Evolutionary conservation across 1,139 yeast genomes (phyloP).

Genomic region (Geotrichum siamense): DNA sequence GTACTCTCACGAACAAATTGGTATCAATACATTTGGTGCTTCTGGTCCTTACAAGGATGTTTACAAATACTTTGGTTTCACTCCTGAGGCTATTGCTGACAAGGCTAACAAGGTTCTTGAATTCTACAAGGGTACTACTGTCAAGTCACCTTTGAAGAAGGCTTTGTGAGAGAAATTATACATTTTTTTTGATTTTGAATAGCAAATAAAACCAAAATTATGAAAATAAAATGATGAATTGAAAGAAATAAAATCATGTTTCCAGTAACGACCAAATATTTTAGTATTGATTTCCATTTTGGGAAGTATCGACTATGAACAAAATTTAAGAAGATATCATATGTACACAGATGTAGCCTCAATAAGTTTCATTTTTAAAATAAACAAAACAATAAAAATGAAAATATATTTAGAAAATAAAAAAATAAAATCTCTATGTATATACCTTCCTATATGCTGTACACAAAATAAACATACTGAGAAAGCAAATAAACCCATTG

Average conservation of each 20-base stretch:
- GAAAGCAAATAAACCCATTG: no score
- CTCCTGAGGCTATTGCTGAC: conserved; percentile 85
- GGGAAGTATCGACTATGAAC: no score
- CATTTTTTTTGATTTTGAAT: no score
- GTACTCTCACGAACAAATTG: conserved; percentile 95
- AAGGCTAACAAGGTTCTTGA: conserved; percentile 76
- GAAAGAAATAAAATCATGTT: no score
- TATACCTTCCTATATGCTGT: no score
- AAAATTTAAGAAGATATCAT: no score
- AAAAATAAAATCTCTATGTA: no score
- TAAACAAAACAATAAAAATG: background rate
- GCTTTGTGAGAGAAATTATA: conserved; percentile 50
- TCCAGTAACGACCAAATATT: background rate
- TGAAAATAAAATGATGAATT: background rate
- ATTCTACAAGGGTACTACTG: conserved; percentile 71
- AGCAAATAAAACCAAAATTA: background rate
- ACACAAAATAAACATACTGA: no score
- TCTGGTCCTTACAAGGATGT: conserved; percentile 86
- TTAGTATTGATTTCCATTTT: background rate
- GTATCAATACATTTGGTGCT: conserved; percentile 94
- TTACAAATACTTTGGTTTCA: conserved; percentile 82
- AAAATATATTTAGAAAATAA: background rate
- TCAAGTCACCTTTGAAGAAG: conserved; percentile 69
- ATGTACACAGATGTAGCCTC: no score
- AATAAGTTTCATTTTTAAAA: background rate